Percentiles rank a stretch among this genome's conserved stretches.
Conservation (phyloP, 495 filamentous ascomycete species). For the Penicillium maclennaniae region DNA sequence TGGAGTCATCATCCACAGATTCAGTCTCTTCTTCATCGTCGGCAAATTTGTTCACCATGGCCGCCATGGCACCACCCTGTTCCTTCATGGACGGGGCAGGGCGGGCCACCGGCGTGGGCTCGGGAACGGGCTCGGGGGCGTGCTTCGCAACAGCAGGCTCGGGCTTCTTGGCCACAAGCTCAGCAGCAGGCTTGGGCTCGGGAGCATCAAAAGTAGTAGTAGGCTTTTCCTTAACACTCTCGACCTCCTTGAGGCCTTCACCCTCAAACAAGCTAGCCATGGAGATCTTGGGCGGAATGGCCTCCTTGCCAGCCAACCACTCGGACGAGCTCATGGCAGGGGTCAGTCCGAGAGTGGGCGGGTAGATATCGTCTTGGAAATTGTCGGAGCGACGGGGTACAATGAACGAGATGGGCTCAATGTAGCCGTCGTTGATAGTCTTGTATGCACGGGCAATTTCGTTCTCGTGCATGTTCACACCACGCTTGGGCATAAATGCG, state of each 20-base stretch:
- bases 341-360: constrained; percentile 70
- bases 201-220: constrained; percentile 38
- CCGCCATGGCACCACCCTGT: constrained; percentile 78
- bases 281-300: constrained; percentile 82
- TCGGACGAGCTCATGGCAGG: constrained; percentile 75
- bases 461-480: constrained; percentile 93
- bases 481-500: constrained; percentile 92
- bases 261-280: constrained; percentile 89
- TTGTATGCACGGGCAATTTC: constrained; percentile 95
- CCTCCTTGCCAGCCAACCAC: constrained; percentile 83
- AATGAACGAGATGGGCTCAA: constrained; percentile 96
- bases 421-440: constrained; percentile 88
- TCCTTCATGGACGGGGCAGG: constrained; percentile 70
- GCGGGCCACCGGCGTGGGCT: constrained; percentile 43
- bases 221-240: constrained; percentile 63
- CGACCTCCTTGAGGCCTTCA: constrained; percentile 66
- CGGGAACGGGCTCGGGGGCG: constrained; percentile 34
- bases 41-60: constrained; percentile 78
- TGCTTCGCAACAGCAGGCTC: constrained; percentile 44
- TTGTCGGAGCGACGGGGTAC: constrained; percentile 92
- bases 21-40: constrained; percentile 62
- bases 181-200: constrained; percentile 35
- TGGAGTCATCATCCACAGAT: constrained; percentile 63
- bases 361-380: constrained; percentile 97
- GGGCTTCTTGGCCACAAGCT: constrained; percentile 43